Base-by-base conservation (phyloP, 306 rosid genomes). In the Parietaria judaica region DNA sequence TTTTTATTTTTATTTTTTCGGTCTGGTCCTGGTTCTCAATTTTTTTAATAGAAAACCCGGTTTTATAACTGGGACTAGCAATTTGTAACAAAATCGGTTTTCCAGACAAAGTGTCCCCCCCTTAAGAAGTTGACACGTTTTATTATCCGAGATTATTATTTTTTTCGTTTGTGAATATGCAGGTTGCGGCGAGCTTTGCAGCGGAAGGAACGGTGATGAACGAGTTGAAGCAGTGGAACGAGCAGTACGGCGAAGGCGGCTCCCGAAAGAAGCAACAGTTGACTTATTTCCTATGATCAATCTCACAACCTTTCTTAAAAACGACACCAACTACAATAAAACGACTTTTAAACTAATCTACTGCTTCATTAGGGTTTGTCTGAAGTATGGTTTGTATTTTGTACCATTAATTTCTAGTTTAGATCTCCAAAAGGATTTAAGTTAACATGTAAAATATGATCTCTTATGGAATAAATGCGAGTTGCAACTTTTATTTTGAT, bases 121-220 rank as follows among this genome's bases (percentile, higher is more conserved):
- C 31, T 23, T 23, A 23, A 23, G 31, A 23, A 2, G 31, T 41
- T 41, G 6, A 8, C 45, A 41, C 45, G 45, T 41, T 5, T 41
- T 1, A 41, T 0, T 5, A 0, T 41, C 3, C 7, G 3, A 41
- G 7, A 41, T 41, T 41, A 41, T 1, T 23, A 23, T 41, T 41
- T 3, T 5, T 5, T 5, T 41, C 14, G 7, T 3, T 11, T 34
- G 3, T 23, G 39, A 8, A 41, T 41, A 51, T 38, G 43, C 70
- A 92, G 95, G 94, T 86, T 64, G 94, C 94, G 6, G 90, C 99
- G 34, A 94, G 99, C 79, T 86, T 84, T 74, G 76, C 99, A 23
- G 52, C 87, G 0, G 97, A 94, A 71, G 99, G 97, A 37, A 72
- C 94, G 37, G 83, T 84, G 69, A 94, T 94, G 99, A 43, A 67